Conservation (phyloP, 257 asterid species). For the Voacanga thouarsii region DNA sequence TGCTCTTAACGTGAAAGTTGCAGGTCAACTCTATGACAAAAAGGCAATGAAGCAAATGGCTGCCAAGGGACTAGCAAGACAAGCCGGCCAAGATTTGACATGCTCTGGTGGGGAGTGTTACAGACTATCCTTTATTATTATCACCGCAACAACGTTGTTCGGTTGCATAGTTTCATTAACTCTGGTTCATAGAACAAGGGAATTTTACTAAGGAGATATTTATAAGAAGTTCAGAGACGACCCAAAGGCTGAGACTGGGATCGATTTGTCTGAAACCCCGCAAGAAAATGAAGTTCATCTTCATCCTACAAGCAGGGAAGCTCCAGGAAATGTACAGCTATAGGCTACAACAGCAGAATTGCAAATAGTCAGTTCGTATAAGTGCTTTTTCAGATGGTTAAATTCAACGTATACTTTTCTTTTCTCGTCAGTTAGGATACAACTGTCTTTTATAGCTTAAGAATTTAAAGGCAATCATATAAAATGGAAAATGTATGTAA, state of each 20-base stretch:
- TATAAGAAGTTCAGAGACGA: slow-evolving; percentile 40
- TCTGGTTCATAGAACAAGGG: slow-evolving; percentile 46
- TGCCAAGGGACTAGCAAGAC: slow-evolving; percentile 26
- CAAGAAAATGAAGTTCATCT: background rate
- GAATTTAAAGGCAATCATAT: too few relatives aligned
- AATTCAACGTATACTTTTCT: too few relatives aligned
- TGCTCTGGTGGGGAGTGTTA: slow-evolving; percentile 45
- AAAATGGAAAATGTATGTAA: too few relatives aligned
- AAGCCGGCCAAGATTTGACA: slow-evolving; percentile 31
- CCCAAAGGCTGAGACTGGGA: background rate
- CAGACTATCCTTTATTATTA: slow-evolving; percentile 35
- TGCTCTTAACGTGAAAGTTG: slow-evolving; percentile 36
- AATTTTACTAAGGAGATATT: slow-evolving; percentile 41
- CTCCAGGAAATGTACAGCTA: background rate
- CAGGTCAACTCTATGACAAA: slow-evolving; percentile 40
- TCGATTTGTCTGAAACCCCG: background rate
- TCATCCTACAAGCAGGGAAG: background rate
- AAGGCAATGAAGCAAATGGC: slow-evolving; percentile 40
- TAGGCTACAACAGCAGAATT: background rate
- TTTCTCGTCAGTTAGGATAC: too few relatives aligned
- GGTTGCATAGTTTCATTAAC: slow-evolving; percentile 29
- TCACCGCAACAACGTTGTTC: slow-evolving; percentile 31
- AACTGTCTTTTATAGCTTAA: too few relatives aligned
- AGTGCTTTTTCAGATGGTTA: too few relatives aligned
- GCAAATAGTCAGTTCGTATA: too few relatives aligned